Evolutionary conservation across 2,329 filamentous ascomycete species (phyloP), one percentile per base, ranked within the genome.

Genomic region (Monilinia aucupariae): DNA sequence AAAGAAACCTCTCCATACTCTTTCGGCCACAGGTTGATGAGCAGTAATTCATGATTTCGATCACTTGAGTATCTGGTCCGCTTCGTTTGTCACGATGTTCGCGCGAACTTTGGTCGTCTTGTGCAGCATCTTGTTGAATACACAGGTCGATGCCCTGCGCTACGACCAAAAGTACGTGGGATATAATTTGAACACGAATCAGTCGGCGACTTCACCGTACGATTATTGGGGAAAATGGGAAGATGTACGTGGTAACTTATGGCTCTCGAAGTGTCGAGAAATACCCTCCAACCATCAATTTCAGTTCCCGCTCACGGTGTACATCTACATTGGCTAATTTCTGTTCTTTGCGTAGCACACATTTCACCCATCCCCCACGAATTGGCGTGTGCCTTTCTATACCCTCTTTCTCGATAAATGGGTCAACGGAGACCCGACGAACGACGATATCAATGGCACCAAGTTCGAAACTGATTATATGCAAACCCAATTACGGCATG

Each of bases 331-430:
- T 34, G 41, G 41, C 54, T 58, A 34, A 58, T 41, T 17, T 25
- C 13, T 12, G 13, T 25, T 48, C 27, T 58, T 37, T 25, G 15
- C 54, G 41, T 25, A 79, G 65, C 81, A 84, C 70, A 74, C 70
- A 5, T 87, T 82, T 67, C 71, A 75, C 22, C 74, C 77, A 0
- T 87, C 84, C 25, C 85, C 85, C 1, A 71, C 76, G 0, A 87
- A 84, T 68, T 88, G 85, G 85, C 79, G 85, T 32, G 81, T 88
- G 65, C 85, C 85, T 0, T 83, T 87, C 70, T 88, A 88, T 71
- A 85, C 83, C 10, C 75, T 88, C 52, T 86, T 86, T 70, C 74
- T 86, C 13, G 85, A 88, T 71, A 77, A 83, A 64, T 88, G 82
- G 68, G 83, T 85, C 49, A 87, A 88, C 68, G 85, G 85, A 25